phyloP scores from a whole-genome alignment of 768 basidiomycete species.

The Amanita inopinata region DNA sequence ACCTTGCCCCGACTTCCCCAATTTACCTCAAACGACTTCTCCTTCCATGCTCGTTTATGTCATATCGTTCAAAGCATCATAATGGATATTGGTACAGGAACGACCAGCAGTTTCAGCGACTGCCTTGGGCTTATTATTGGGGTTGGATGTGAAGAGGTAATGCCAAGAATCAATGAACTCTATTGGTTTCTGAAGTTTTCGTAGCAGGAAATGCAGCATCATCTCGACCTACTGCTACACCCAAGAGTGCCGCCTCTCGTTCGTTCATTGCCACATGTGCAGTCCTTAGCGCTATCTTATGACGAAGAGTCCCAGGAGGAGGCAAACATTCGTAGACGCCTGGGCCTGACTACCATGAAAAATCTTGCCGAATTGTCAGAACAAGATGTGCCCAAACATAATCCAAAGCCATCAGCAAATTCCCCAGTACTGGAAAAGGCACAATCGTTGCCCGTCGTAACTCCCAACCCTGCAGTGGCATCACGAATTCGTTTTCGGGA shows the following conservation, averaged over 20 bases:
- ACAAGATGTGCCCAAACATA: neutral
- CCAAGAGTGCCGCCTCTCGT: conserved; percentile 73
- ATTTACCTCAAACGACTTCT: conserved; percentile 41
- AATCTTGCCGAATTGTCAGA: neutral
- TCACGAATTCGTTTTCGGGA: too few relatives aligned
- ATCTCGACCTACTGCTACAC: conserved; percentile 59
- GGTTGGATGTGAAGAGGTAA: conserved; percentile 12
- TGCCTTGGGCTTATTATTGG: conserved; percentile 46
- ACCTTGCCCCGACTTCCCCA: conserved; percentile 46
- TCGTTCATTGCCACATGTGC: conserved; percentile 54
- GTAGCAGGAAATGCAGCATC: conserved; percentile 20
- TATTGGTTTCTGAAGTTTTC: neutral
- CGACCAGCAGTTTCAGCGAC: conserved; percentile 50
- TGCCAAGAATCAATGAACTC: neutral
- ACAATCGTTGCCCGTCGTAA: too few relatives aligned
- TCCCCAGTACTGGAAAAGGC: too few relatives aligned
- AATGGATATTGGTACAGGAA: conserved; percentile 42
- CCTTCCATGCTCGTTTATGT: conserved; percentile 36
- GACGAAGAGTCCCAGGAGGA: conserved; percentile 63
- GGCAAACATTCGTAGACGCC: conserved; percentile 28
- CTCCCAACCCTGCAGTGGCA: too few relatives aligned
- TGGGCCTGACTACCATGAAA: conserved; percentile 24
- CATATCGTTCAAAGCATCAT: conserved; percentile 37
- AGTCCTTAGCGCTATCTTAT: conserved; percentile 49
- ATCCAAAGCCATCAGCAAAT: too few relatives aligned